Evolutionary conservation across 2,329 filamentous ascomycete genomes (phyloP), one percentile per base, ranked within the genome.

Genomic region (Zasmidium cellare): DNA sequence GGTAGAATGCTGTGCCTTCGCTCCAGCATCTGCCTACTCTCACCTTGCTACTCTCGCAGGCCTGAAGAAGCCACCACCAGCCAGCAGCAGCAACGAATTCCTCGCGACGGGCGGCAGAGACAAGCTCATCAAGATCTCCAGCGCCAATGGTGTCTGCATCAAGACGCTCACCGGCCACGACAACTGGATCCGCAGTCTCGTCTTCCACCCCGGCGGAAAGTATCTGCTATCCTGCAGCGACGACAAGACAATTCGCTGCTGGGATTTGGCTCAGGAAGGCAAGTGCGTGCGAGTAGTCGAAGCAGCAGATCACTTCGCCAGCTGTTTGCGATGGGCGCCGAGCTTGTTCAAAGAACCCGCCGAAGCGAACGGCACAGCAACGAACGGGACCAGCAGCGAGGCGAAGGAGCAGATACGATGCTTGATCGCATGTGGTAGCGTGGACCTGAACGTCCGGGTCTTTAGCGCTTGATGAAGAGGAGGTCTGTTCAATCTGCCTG

Each of bases 171-270:
- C 86, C 1, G 93, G 93, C 1, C 93, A 97, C 72, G 92, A 97
- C 73, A 97, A 97, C 72, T 97, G 93, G 93, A 86, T 97, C 9
- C 86, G 91, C 28, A 89, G 84, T 0, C 76, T 97, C 5, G 86
- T 91, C 9, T 97, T 96, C 73, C 93, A 97, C 69, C 93, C 93
- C 0, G 90, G 91, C 9, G 93, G 93, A 46, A 96, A 93, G 75
- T 97, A 94, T 69, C 82, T 97, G 1, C 77, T 97, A 5, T 92
- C 88, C 6, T 90, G 89, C 19, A 84, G 88, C 16, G 93, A 97
- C 72, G 93, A 97, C 77, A 96, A 94, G 78, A 92, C 91, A 3
- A 81, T 97, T 59, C 83, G 92, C 55, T 97, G 92, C 78, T 97
- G 93, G 93, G 93, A 97, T 77, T 79, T 97, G 23, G 83, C 84